Evolutionary conservation across 805 yeast genomes (phyloP).

Genomic region (Hemisphaericaspora nanyangensis): DNA sequence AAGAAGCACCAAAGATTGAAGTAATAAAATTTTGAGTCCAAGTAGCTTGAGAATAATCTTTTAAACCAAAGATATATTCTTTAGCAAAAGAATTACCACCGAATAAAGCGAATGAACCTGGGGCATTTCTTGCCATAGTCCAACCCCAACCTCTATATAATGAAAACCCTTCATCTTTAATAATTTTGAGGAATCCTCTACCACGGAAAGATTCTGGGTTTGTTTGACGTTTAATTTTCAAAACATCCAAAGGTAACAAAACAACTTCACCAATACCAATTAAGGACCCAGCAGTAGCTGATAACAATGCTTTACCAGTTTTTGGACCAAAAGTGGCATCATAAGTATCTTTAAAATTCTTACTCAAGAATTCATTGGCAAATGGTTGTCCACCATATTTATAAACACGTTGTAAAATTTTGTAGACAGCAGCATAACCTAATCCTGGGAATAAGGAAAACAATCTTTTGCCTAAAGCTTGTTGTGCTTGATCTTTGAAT

Average conservation of each 20-base stretch:
- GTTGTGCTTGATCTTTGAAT: slow-evolving; percentile 75
- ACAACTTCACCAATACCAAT: slow-evolving; percentile 98
- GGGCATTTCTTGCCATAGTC: slow-evolving; percentile 99
- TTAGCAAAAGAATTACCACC: slow-evolving; percentile 99
- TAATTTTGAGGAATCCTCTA: slow-evolving; percentile 85
- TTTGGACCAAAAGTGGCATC: slow-evolving; percentile 83
- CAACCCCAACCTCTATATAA: slow-evolving; percentile 99
- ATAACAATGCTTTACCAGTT: slow-evolving; percentile 94
- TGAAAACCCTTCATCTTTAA: slow-evolving; percentile 88
- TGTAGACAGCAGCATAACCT: slow-evolving; percentile 97
- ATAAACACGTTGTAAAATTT: slow-evolving; percentile 94
- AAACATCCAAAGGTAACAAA: slow-evolving; percentile 89
- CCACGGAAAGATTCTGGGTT: slow-evolving; percentile 99
- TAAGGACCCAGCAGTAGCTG: slow-evolving; percentile 96
- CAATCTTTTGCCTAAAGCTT: slow-evolving; percentile 66
- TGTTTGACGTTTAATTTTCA: slow-evolving; percentile 98
- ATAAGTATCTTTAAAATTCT: slow-evolving; percentile 65
- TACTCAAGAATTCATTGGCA: slow-evolving; percentile 86
- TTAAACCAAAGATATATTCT: slow-evolving; percentile 84
- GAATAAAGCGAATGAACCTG: slow-evolving; percentile 95
- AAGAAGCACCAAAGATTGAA: slow-evolving; percentile 94
- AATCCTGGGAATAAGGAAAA: slow-evolving; percentile 93
- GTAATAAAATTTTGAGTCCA: slow-evolving; percentile 95
- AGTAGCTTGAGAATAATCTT: slow-evolving; percentile 86
- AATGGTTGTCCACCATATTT: slow-evolving; percentile 99